A percentile compares a stretch with the other conserved stretches of the same genome.
phyloP scores from a whole-genome alignment of 345 rosid genomes.

The Eucalyptus curtisii region DNA sequence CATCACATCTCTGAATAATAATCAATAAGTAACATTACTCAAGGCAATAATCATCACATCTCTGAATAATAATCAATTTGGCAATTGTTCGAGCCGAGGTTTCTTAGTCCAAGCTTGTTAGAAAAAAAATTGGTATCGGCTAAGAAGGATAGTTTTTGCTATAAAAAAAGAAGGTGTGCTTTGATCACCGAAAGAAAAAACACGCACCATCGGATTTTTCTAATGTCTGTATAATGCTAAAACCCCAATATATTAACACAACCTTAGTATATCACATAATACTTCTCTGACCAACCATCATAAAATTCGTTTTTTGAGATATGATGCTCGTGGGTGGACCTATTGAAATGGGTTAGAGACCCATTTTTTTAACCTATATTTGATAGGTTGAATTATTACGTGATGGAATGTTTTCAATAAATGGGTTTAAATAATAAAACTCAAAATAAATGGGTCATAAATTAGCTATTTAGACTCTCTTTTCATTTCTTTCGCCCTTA shows the following conservation, averaged over 20 bases:
- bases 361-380: neutral
- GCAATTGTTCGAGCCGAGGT: neutral
- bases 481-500: neutral
- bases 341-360: neutral
- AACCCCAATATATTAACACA: neutral
- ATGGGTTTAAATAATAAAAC: too few relatives aligned
- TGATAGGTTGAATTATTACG: neutral
- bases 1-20: neutral
- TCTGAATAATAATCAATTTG: neutral
- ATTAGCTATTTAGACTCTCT: fast-evolving
- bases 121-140: too few relatives aligned
- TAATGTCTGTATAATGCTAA: too few relatives aligned
- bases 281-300: neutral
- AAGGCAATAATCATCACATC: neutral
- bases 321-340: neutral
- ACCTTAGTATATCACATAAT: neutral
- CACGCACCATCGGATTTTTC: too few relatives aligned
- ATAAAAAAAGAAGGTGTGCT: neutral
- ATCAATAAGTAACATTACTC: neutral
- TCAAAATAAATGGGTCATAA: neutral
- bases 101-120: neutral
- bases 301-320: neutral
- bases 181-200: too few relatives aligned
- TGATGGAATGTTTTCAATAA: too few relatives aligned
- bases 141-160: neutral